phyloP scores from a whole-genome alignment of 495 filamentous ascomycete species.

The Podospora comata region DNA sequence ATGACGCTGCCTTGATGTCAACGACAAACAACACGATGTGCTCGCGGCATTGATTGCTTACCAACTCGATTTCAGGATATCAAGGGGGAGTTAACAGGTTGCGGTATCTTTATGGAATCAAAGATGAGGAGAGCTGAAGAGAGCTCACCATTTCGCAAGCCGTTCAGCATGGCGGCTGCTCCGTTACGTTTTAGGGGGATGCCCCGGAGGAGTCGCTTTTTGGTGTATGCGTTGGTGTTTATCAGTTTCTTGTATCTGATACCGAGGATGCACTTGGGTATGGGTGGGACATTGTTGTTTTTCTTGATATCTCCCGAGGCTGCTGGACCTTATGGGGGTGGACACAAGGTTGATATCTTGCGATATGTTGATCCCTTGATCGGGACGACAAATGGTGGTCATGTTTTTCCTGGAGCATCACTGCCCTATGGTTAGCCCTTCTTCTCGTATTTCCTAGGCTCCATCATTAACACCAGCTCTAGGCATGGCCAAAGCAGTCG shows the following conservation, averaged over 20 bases:
- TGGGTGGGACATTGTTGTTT: slow-evolving; percentile 20
- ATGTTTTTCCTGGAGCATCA: slow-evolving; percentile 71
- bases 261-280: slow-evolving; percentile 23
- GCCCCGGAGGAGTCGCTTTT: slow-evolving; percentile 37
- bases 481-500: slow-evolving; percentile 67
- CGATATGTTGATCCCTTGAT: slow-evolving; percentile 55
- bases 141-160: slow-evolving; percentile 24
- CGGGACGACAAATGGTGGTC: slow-evolving; percentile 60
- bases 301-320: slow-evolving; percentile 29
- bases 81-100: not conserved
- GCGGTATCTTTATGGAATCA: not conserved
- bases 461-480: slow-evolving; percentile 15
- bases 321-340: slow-evolving; percentile 16
- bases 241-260: slow-evolving; percentile 32
- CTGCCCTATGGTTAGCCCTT: slow-evolving; percentile 57
- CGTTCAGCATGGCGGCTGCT: slow-evolving; percentile 20
- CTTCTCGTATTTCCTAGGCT: not conserved
- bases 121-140: not conserved
- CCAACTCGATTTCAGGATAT: not conserved
- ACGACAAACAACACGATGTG: not conserved
- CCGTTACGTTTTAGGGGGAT: slow-evolving; percentile 33
- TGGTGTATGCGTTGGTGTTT: slow-evolving; percentile 31
- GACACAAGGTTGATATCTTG: slow-evolving; percentile 34
- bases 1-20: not conserved
- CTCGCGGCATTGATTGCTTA: not conserved